These are phyloP conservation scores for Aspergillus sp. DNA, from an alignment of 2,329 filamentous ascomycete species.

Conservation along the genomic window DNA sequence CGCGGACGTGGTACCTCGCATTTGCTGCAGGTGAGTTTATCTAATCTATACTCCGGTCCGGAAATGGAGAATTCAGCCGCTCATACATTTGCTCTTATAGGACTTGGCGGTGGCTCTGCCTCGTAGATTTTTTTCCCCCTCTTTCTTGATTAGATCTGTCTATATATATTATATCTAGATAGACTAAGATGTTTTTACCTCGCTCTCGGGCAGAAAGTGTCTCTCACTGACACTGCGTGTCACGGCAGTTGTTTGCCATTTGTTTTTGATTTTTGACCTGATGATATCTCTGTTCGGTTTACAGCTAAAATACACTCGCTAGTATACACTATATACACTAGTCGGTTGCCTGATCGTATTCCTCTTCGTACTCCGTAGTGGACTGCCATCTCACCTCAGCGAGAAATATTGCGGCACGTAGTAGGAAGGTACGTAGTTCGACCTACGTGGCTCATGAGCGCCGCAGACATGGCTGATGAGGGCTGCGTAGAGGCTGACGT, in stretches of 20 bases:
- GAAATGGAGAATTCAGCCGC: not conserved
- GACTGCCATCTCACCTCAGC: not conserved
- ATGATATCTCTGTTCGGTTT: not conserved
- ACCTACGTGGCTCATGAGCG: too few relatives aligned
- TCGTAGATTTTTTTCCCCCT: not conserved
- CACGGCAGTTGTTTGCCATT: not conserved
- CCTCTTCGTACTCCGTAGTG: not conserved
- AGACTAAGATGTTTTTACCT: too few relatives aligned
- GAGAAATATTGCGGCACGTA: not conserved
- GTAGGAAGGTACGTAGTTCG: too few relatives aligned
- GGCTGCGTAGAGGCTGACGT: not conserved
- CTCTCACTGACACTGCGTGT: not conserved
- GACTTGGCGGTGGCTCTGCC: not conserved
- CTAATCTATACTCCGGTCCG: not conserved
- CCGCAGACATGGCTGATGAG: not conserved
- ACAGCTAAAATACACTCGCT: not conserved
- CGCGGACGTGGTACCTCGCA: slow-evolving; percentile 80
- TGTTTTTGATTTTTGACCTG: not conserved
- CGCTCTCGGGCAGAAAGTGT: not conserved
- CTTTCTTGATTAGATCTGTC: not conserved
- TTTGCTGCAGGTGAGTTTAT: slow-evolving; percentile 64
- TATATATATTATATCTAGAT: not conserved
- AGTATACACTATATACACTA: not conserved
- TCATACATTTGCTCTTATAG: not conserved
- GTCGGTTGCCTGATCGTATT: not conserved